Evolutionary conservation across 306 rosid genomes (phyloP).

Genomic region (Vigna trinervia): DNA sequence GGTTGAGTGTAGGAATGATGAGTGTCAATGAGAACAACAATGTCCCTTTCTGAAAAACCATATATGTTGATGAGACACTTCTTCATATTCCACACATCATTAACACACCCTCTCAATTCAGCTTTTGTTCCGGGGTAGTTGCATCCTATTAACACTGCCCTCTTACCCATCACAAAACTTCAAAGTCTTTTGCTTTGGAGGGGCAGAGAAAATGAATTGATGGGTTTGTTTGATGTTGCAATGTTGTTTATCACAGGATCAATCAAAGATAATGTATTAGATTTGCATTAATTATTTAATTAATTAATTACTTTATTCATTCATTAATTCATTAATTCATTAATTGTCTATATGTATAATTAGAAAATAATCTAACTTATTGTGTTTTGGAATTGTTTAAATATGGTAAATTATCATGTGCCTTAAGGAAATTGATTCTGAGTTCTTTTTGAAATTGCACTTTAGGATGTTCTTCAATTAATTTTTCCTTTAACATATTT

Average conservation of each 20-base stretch:
- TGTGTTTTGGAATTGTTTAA: neutral
- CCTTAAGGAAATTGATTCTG: too few relatives aligned
- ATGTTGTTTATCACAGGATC: neutral
- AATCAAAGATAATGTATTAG: neutral
- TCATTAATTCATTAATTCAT: neutral
- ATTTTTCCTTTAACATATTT: too few relatives aligned
- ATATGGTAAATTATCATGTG: too few relatives aligned
- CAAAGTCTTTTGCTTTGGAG: neutral
- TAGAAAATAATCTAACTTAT: neutral
- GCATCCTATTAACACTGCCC: conserved; percentile 80
- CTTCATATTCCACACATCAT: conserved; percentile 73
- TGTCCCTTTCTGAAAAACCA: conserved; percentile 63
- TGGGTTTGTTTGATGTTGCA: neutral
- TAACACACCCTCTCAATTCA: conserved; percentile 77
- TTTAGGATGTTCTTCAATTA: too few relatives aligned
- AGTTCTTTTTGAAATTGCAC: too few relatives aligned
- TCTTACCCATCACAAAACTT: conserved; percentile 60
- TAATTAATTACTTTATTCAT: neutral
- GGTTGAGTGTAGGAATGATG: conserved; percentile 58
- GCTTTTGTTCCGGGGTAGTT: conserved; percentile 84
- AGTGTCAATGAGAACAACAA: conserved; percentile 45
- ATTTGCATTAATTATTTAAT: neutral
- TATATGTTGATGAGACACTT: conserved; percentile 57
- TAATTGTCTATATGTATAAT: neutral
- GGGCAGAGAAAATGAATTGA: neutral